phyloP scores from a whole-genome alignment of 306 rosid species.

The Cicer bijugum region DNA sequence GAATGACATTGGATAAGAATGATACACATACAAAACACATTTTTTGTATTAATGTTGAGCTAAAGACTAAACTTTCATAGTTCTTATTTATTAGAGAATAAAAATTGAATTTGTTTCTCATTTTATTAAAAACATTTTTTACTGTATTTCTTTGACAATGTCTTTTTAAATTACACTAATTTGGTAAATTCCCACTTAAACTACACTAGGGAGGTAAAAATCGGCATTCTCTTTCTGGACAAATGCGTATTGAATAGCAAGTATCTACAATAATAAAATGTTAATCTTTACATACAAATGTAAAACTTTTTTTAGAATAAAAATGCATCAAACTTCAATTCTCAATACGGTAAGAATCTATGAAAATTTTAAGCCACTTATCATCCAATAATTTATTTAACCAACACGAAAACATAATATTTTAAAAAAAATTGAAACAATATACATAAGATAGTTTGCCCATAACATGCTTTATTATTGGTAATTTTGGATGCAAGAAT shows the following conservation, averaged over 20 bases:
- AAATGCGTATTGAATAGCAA: not conserved
- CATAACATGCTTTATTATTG: not conserved
- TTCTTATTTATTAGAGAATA: too few relatives aligned
- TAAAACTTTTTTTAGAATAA: not conserved
- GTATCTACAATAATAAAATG: not conserved
- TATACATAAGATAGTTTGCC: not conserved
- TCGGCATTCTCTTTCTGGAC: too few relatives aligned
- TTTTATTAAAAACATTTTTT: too few relatives aligned
- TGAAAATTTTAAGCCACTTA: not conserved
- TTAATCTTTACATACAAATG: not conserved
- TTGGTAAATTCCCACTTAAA: too few relatives aligned
- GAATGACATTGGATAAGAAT: too few relatives aligned
- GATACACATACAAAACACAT: too few relatives aligned
- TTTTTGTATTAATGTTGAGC: too few relatives aligned
- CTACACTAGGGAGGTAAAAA: too few relatives aligned
- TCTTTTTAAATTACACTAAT: too few relatives aligned
- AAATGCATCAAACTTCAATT: not conserved
- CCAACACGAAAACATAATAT: not conserved
- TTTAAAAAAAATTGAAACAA: not conserved
- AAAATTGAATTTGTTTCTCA: too few relatives aligned
- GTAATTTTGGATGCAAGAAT: slow-evolving; percentile 13
- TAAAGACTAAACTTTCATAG: too few relatives aligned
- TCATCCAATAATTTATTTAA: not conserved
- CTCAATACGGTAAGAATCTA: not conserved
- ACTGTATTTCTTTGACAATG: too few relatives aligned